Base-by-base conservation (phyloP, 1,284 basidiomycete genomes). In the Moesziomyces sp. region DNA sequence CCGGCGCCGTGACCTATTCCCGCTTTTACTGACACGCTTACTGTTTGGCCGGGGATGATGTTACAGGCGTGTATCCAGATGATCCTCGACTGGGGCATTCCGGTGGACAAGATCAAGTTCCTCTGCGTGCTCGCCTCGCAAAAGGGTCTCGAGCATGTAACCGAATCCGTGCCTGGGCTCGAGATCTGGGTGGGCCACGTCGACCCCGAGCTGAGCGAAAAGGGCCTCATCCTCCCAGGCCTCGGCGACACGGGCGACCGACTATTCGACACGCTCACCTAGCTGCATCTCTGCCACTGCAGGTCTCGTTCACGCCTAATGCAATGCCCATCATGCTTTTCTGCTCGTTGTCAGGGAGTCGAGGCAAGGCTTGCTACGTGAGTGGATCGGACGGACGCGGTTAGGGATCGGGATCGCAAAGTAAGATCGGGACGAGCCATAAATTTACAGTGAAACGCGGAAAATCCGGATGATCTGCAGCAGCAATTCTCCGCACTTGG, bases 121-220 rank as follows among this genome's bases (percentile, higher is more conserved):
- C 87, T 97, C 35, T 90, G 89, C 50, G 88, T 98, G 10, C 88
- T 97, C 21, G 94, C 89, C 0, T 93, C 92, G 3, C 86, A 90
- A 81, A 85, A 88, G 30, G 95, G 95, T 19, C 84, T 97, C 42
- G 85, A 88, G 48, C 87, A 90, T 59, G 89, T 98, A 11, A 87
- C 88, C 44, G 67, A 78, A 0, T 88, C 88, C 66, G 91, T 89
- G 84, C 94, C 94, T 0, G 90, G 90, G 3, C 87, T 98, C 18
- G 91, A 96, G 88, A 92, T 93, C 14, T 79, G 68, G 75, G 61
- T 74, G 5, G 81, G 78, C 7, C 63, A 73, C 21, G 65, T 82
- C 10, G 81, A 82, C 63, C 67, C 77, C 18, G 62, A 77, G 47
- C 59, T 82, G 40, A 72, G 61, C 47, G 74, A 76, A 3, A 73